Percentiles rank a stretch among this genome's conserved stretches.
Conservation (phyloP, 1,284 basidiomycete species). For the Austroboletus olivaceoglutinosus region DNA sequence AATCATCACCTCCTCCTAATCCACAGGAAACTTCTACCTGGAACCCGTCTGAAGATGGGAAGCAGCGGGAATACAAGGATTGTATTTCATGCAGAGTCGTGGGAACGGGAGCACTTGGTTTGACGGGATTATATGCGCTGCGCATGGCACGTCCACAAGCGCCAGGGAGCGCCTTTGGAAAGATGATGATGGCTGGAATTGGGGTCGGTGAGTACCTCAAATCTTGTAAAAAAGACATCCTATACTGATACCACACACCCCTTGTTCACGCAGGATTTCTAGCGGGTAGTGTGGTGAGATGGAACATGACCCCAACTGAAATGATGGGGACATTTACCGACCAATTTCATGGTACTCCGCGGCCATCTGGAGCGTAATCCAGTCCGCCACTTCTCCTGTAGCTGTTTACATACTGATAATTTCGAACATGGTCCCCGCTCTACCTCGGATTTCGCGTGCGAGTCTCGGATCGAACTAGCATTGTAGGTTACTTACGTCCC, state of each 20-base stretch:
- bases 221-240: background rate
- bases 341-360: slow-evolving; percentile 9
- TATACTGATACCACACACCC: slow-evolving; percentile 11
- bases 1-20: background rate
- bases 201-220: slow-evolving; percentile 45
- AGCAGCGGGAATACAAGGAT: slow-evolving; percentile 35
- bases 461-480: background rate
- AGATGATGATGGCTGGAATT: slow-evolving; percentile 45
- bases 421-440: background rate
- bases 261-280: slow-evolving; percentile 21
- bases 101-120: slow-evolving; percentile 47
- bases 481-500: background rate
- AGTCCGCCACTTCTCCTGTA: background rate
- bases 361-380: slow-evolving; percentile 7
- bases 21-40: background rate
- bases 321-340: slow-evolving; percentile 18
- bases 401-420: slow-evolving; percentile 6
- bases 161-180: slow-evolving; percentile 46
- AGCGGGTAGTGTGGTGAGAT: slow-evolving; percentile 32
- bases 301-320: slow-evolving; percentile 30
- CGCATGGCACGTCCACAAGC: slow-evolving; percentile 47
- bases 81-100: slow-evolving; percentile 53
- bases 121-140: slow-evolving; percentile 51
- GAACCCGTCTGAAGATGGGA: slow-evolving; percentile 5
- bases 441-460: background rate